Evolutionary conservation across 148 eudicot species (phyloP).

Genomic region (Diospyros kaki): DNA sequence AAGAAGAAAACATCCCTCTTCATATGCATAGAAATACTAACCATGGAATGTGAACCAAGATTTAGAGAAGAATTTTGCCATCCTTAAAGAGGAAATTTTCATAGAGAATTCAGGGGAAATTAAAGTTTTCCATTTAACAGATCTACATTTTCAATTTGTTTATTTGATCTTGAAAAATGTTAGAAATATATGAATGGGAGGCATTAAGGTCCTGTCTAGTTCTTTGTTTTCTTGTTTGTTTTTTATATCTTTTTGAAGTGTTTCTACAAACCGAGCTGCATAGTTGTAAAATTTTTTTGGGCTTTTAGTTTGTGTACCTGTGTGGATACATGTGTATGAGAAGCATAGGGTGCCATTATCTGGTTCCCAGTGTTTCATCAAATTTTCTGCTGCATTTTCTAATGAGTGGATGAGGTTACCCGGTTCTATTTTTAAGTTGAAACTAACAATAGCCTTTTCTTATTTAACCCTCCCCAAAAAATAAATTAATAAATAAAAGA

Average conservation of each 20-base stretch:
- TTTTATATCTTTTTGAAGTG: neutral
- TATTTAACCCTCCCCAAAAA: too few relatives aligned
- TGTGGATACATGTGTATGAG: too few relatives aligned
- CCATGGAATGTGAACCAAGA: neutral
- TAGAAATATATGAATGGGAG: too few relatives aligned
- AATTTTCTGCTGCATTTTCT: neutral
- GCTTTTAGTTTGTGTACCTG: too few relatives aligned
- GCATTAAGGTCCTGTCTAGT: too few relatives aligned
- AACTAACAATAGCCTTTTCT: neutral
- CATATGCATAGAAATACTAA: neutral
- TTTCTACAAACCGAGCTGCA: neutral
- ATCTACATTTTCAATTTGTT: neutral
- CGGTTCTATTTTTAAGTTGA: neutral
- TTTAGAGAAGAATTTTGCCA: neutral
- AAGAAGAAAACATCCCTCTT: neutral
- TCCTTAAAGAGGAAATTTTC: neutral
- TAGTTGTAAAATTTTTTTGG: neutral
- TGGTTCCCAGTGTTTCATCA: too few relatives aligned
- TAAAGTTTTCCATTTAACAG: neutral
- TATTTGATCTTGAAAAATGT: neutral
- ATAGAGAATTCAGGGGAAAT: neutral
- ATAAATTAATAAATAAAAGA: too few relatives aligned
- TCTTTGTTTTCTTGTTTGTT: neutral
- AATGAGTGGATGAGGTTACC: neutral
- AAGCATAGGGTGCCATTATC: too few relatives aligned